These are phyloP conservation scores for Dichotomopilus funicola DNA, from an alignment of 2,329 filamentous ascomycete species.

Conservation along the genomic window DNA sequence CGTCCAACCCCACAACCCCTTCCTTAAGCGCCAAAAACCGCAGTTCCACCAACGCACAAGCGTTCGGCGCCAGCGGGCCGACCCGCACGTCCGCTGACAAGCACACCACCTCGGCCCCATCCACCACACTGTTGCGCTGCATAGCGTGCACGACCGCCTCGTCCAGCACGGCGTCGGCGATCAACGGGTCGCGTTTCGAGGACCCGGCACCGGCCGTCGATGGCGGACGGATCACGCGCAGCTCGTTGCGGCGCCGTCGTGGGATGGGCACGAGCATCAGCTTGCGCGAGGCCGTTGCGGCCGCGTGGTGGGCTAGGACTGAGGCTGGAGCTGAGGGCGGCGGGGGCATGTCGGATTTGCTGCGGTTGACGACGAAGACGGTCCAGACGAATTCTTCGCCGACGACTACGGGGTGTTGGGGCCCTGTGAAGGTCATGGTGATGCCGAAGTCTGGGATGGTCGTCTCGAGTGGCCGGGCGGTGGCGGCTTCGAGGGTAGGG, in stretches of 20 bases:
- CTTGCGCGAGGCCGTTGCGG: conserved; percentile 48
- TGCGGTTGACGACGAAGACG: conserved; percentile 70
- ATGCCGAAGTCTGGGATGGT: conserved; percentile 58
- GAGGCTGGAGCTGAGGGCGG: conserved; percentile 3
- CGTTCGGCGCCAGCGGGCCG: conserved; percentile 63
- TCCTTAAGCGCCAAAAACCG: conserved; percentile 62
- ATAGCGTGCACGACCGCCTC: conserved; percentile 65
- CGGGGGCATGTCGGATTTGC: conserved; percentile 34
- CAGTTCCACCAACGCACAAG: conserved; percentile 68
- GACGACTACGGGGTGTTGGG: conserved; percentile 47
- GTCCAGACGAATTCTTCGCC: conserved; percentile 66
- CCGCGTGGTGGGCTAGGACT: not conserved
- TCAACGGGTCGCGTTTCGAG: conserved; percentile 10
- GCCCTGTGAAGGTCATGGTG: conserved; percentile 67
- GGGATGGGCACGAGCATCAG: conserved; percentile 64
- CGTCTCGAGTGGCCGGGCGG: conserved; percentile 35
- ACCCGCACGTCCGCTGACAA: conserved; percentile 68
- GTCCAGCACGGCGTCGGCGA: conserved; percentile 63
- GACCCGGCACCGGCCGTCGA: conserved; percentile 39
- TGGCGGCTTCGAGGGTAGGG: conserved; percentile 50
- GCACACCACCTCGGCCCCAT: conserved; percentile 63
- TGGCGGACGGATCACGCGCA: conserved; percentile 45
- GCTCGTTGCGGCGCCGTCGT: conserved; percentile 54
- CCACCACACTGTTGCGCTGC: conserved; percentile 58
- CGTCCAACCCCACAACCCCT: conserved; percentile 65